phyloP scores from a whole-genome alignment of 331 rosid species.

The Malus hybrid region DNA sequence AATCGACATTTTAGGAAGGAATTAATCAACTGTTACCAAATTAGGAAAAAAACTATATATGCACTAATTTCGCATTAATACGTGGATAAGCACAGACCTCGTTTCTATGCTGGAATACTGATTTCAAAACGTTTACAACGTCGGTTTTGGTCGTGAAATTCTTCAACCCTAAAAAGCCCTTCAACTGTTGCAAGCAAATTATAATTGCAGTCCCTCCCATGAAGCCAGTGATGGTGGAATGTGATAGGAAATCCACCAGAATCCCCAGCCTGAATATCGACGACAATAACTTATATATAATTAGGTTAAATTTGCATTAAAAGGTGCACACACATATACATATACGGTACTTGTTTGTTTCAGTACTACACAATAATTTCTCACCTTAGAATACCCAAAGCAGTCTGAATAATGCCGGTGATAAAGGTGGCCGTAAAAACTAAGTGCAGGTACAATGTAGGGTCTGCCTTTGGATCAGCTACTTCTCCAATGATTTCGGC shows the following conservation, averaged over 20 bases:
- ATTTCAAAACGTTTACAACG: conserved; percentile 31
- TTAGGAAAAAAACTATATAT: too few species aligned
- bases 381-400: conserved; percentile 65
- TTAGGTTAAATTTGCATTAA: neutral
- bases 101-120: conserved; percentile 19
- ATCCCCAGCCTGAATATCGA: conserved; percentile 55
- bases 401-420: conserved; percentile 58
- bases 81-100: conserved; percentile 34
- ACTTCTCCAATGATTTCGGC: conserved; percentile 30
- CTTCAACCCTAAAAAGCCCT: conserved; percentile 62
- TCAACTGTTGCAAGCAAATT: conserved; percentile 59
- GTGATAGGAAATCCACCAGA: conserved; percentile 86
- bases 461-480: conserved; percentile 22
- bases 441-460: conserved; percentile 52
- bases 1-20: too few species aligned
- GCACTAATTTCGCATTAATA: neutral
- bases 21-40: too few species aligned
- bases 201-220: conserved; percentile 82
- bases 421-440: conserved; percentile 58
- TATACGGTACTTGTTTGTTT: too few species aligned
- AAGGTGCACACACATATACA: too few species aligned
- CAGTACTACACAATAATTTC: neutral
- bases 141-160: conserved; percentile 57
- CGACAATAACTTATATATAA: neutral
- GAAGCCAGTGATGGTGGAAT: conserved; percentile 80